phyloP scores from a whole-genome alignment of 495 filamentous ascomycete genomes.

The Trichoderma orchidacearum region DNA sequence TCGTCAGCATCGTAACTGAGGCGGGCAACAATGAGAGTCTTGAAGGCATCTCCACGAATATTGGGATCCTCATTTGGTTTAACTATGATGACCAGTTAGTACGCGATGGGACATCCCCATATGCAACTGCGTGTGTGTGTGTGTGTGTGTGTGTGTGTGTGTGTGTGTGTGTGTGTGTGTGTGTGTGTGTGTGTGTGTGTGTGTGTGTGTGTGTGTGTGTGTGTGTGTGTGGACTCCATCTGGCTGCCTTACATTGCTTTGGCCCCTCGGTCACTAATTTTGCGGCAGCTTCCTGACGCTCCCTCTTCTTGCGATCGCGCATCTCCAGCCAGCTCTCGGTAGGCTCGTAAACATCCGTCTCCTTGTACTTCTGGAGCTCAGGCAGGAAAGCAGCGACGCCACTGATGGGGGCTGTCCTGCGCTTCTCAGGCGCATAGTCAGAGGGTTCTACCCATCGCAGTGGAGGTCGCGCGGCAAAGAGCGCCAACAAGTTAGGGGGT shows the following conservation, averaged over 20 bases:
- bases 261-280: conserved; percentile 53
- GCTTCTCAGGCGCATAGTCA: conserved; percentile 74
- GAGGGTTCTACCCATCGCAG: conserved; percentile 76
- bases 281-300: conserved; percentile 56
- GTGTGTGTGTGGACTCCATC: background rate
- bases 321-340: conserved; percentile 88
- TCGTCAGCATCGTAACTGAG: conserved; percentile 80
- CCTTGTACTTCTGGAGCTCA: conserved; percentile 53
- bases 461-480: conserved; percentile 87
- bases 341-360: conserved; percentile 59
- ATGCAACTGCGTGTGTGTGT: too few species aligned
- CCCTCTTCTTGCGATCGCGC: conserved; percentile 62
- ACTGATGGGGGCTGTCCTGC: conserved; percentile 53
- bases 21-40: conserved; percentile 83
- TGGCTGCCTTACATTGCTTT: conserved; percentile 44
- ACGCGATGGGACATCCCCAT: conserved; percentile 7
- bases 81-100: conserved; percentile 27
- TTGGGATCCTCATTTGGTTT: conserved; percentile 67
- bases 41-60: conserved; percentile 85
- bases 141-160: too few species aligned
- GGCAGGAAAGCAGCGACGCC: conserved; percentile 64
- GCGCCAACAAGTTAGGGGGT: conserved; percentile 77
- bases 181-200: too few species aligned
- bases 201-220: too few species aligned
- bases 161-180: too few species aligned